phyloP scores from a whole-genome alignment of 139 green algal genomes.

The Zygnema circumcarinatum region DNA sequence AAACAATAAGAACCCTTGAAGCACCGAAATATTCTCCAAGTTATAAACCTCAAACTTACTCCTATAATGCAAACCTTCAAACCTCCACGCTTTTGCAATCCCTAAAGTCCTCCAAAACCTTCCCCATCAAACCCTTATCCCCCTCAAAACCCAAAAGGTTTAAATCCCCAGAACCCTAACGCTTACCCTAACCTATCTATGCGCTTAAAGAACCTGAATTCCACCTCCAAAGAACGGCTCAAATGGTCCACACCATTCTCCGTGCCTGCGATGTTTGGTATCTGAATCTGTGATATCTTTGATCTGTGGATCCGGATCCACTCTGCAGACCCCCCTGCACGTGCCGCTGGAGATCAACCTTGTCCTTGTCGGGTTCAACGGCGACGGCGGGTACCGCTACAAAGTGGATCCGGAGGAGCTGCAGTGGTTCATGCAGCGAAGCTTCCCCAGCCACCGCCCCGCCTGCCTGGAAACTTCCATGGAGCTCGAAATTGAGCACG shows the following conservation, averaged over 20 bases:
- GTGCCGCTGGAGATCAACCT: slow-evolving; percentile 61
- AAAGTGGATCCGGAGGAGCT: slow-evolving; percentile 31
- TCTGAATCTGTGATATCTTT: background rate
- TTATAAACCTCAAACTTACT: too few relatives aligned
- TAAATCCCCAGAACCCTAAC: too few relatives aligned
- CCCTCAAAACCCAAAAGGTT: too few relatives aligned
- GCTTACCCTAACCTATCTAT: background rate
- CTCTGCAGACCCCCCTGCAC: slow-evolving; percentile 37
- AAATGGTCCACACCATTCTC: background rate
- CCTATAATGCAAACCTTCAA: too few relatives aligned
- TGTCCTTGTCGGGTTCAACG: slow-evolving; percentile 52
- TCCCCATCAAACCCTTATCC: too few relatives aligned
- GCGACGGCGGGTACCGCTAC: slow-evolving; percentile 48
- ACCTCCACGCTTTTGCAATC: too few relatives aligned
- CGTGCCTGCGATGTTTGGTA: background rate
- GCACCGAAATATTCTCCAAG: too few relatives aligned
- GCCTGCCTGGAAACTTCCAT: slow-evolving; percentile 41
- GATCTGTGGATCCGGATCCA: too few relatives aligned
- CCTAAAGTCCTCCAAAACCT: too few relatives aligned
- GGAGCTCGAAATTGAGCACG: slow-evolving; percentile 42
- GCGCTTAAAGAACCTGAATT: background rate
- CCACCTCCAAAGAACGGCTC: background rate
- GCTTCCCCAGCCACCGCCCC: slow-evolving; percentile 40
- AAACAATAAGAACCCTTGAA: too few relatives aligned
- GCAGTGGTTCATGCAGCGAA: background rate